Evolutionary conservation across 2,329 filamentous ascomycete species (phyloP), one percentile per base, ranked within the genome.

Genomic region (Polytolypa hystricis): DNA sequence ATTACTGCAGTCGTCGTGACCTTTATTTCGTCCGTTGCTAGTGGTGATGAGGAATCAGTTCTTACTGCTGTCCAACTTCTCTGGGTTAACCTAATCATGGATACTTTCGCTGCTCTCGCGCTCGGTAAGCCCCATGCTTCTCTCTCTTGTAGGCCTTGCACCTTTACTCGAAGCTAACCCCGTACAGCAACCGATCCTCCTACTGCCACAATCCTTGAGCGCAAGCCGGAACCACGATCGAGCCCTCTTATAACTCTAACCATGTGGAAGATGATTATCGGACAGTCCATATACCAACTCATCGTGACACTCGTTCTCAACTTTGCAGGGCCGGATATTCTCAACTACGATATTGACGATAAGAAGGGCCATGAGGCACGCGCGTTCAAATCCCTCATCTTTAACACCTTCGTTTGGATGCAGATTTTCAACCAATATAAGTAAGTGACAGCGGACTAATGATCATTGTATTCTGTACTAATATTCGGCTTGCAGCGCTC

Each of bases 221-320:
- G 86, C 39, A 85, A 84, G 58, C 84, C 84, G 0, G 78, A 84
- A 41, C 72, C 77, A 3, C 86, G 84, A 54, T 79, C 74, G 20
- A 78, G 79, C 4, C 70, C 80, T 2, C 66, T 89, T 4, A 89
- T 96, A 48, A 93, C 86, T 1, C 66, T 81, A 23, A 87, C 81
- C n/a, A 96, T 96, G 89, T 93, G 89, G 89, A 96, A 96, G 70
- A 96, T 96, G 89, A 95, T 96, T 44, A 72, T 94, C 27, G 89
- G 87, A 2, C 86, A 96, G 57, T 78, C 87, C 1, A 70, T 94
- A 37, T 96, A 91, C 59, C 87, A 96, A 58, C 74, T 96, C 0
- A 68, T 69, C 4, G 75, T 79, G n/a, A 81, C 86, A 0, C 80
- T 95, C 47, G 69, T 91, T 46, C 71, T 95, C 15, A 87, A 89